Conservation (phyloP, 2,329 filamentous ascomycete genomes). For the Ploettnerulaceae sp. region DNA sequence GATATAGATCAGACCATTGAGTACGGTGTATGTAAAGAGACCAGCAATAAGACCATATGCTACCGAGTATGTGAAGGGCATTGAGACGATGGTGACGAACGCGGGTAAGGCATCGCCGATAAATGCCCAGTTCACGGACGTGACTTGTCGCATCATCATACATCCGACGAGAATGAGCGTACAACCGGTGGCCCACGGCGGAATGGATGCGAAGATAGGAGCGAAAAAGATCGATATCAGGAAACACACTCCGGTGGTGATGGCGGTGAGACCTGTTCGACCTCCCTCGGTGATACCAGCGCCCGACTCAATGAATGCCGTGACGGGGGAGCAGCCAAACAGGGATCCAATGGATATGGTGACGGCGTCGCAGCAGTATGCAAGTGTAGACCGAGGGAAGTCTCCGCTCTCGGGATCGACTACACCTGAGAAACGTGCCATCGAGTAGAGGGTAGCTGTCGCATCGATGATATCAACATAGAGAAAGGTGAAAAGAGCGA, state of each 20-base stretch:
- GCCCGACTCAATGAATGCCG: conserved; percentile 70
- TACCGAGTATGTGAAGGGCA: conserved; percentile 75
- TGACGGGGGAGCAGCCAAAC: conserved; percentile 66
- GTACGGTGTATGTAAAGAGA: conserved; percentile 49
- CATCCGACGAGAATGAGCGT: conserved; percentile 70
- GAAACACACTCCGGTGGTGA: conserved; percentile 65
- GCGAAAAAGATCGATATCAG: conserved; percentile 69
- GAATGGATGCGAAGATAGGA: conserved; percentile 71
- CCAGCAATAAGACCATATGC: conserved; percentile 71
- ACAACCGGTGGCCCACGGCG: conserved; percentile 72
- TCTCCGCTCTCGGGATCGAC: conserved; percentile 65
- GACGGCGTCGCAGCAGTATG: conserved; percentile 67
- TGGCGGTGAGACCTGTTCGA: conserved; percentile 66
- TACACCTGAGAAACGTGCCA: conserved; percentile 68
- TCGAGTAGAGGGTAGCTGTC: conserved; percentile 74
- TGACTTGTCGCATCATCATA: conserved; percentile 72
- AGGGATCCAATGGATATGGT: conserved; percentile 68
- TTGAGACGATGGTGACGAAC: conserved; percentile 69
- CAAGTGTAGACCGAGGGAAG: conserved; percentile 79
- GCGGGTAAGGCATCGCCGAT: conserved; percentile 72
- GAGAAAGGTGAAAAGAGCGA: conserved; percentile 71
- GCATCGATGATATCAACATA: conserved; percentile 78
- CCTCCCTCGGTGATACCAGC: conserved; percentile 73
- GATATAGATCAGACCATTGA: conserved; percentile 49
- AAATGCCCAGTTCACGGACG: conserved; percentile 71